Conservation (phyloP, 768 basidiomycete genomes). For the Russula vinacea region DNA sequence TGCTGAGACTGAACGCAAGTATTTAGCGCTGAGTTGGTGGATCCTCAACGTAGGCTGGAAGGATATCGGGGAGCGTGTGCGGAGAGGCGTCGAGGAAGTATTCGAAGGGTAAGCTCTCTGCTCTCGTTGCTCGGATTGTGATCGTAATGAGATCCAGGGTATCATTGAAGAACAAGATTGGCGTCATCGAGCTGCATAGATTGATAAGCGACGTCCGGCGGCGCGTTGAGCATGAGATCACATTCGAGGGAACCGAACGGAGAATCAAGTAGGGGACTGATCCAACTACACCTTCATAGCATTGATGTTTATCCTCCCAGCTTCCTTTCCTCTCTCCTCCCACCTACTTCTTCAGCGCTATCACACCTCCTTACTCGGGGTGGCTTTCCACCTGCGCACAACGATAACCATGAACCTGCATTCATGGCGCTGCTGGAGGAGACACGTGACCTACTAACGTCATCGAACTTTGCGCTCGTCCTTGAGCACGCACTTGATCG, state of each 20-base stretch:
- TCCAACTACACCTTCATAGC: slow-evolving; percentile 8
- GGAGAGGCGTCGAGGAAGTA: slow-evolving; percentile 73
- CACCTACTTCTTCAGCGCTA: slow-evolving; percentile 66
- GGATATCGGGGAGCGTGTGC: slow-evolving; percentile 69
- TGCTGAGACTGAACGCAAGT: slow-evolving; percentile 74
- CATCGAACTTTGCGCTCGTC: slow-evolving; percentile 66
- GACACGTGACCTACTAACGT: slow-evolving; percentile 58
- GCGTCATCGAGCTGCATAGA: slow-evolving; percentile 61
- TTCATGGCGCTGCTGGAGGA: slow-evolving; percentile 68
- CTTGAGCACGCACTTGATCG: slow-evolving; percentile 71
- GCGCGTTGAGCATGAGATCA: slow-evolving; percentile 69
- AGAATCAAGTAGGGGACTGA: slow-evolving; percentile 48
- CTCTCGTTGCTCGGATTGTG: not conserved
- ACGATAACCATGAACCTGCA: slow-evolving; percentile 43
- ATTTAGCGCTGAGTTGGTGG: slow-evolving; percentile 90
- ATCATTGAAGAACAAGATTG: slow-evolving; percentile 77
- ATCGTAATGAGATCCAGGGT: slow-evolving; percentile 48
- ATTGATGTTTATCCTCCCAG: slow-evolving; percentile 38
- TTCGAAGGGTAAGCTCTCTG: slow-evolving; percentile 66
- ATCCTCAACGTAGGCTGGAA: slow-evolving; percentile 90
- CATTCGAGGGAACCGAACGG: slow-evolving; percentile 56
- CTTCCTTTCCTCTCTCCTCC: slow-evolving; percentile 72
- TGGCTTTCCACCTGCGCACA: slow-evolving; percentile 43
- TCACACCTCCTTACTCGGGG: slow-evolving; percentile 68
- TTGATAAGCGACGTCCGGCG: slow-evolving; percentile 71